phyloP scores from a whole-genome alignment of 257 asterid species.

The Nicotiana knightiana region DNA sequence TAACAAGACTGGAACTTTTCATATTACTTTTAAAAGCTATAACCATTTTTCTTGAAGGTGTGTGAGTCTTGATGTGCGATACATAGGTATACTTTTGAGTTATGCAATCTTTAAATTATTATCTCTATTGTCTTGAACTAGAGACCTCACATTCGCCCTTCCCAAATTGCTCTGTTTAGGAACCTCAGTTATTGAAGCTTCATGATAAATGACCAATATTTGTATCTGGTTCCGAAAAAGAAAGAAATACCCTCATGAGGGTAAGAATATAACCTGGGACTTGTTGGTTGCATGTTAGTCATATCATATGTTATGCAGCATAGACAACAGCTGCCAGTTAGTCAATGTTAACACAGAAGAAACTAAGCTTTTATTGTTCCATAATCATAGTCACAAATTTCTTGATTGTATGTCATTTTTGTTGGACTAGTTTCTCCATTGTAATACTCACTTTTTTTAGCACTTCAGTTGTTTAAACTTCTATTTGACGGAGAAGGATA shows the following conservation, averaged over 20 bases:
- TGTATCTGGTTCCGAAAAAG: not conserved
- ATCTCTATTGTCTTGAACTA: not conserved
- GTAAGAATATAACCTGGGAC: not conserved
- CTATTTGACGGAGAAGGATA: not conserved
- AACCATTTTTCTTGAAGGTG: not conserved
- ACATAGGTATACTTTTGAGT: too few species aligned
- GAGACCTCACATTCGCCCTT: not conserved
- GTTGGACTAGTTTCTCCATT: not conserved
- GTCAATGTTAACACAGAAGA: too few species aligned
- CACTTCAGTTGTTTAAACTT: not conserved
- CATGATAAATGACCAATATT: not conserved
- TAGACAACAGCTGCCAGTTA: not conserved
- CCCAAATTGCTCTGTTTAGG: not conserved
- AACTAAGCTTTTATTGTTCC: too few species aligned
- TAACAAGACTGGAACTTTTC: not conserved
- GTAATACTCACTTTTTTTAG: not conserved
- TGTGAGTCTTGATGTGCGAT: not conserved
- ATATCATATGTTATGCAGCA: not conserved
- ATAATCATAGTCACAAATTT: too few species aligned
- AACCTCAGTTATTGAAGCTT: not conserved
- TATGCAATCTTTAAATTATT: not conserved
- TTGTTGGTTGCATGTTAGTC: not conserved
- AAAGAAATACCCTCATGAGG: not conserved
- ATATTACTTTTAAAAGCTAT: not conserved
- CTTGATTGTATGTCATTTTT: not conserved